Base-by-base conservation (phyloP, 2,329 filamentous ascomycete genomes). In the Aspergillus sp. region DNA sequence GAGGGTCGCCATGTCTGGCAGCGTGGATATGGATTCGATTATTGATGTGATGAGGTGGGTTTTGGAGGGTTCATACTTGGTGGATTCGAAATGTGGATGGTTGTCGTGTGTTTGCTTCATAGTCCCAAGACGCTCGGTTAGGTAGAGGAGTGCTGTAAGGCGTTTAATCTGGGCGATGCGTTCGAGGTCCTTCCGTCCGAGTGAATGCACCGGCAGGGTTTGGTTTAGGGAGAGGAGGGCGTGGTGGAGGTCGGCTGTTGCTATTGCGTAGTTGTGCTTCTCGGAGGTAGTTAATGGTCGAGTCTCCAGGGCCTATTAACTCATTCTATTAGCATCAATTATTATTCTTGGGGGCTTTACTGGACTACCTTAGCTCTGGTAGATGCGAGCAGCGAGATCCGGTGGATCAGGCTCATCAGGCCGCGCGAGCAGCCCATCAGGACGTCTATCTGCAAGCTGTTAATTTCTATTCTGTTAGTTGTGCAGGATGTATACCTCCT, bases 371-470 rank as follows among this genome's bases (percentile, higher is more conserved):
- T 40, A 4, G 19, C 52, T 48, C 44, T 55, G 21, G 31, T 44
- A 39, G 56, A 39, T 0, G 51, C 51, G 6, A 66, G 47, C 15
- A 47, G 33, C 4, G 68, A 68, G 33, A 66, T 70, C 3, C 55
- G 55, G 39, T 63, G 64, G 9, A 73, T 66, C 14, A 67, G 39
- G 14, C 59, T 64, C 60, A 72, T 69, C n/a, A 72, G 58, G 5
- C 65, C 62, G 6, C 70, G 64, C 23, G 69, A 71, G 50, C 70
- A 71, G 27, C 69, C 70, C 63, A 73, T 71, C 6, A 70, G 54
- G 14, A 66, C 62, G 58, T 71, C 70, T 45, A 72, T 68, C 66
- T 71, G 24, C 4, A 6, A 0, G 3, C 5, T 24, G 48, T 50
- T 7, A 62, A 24, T 40, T 27, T 12, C 23, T 19, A 17, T 35